phyloP scores from a whole-genome alignment of 2,329 filamentous ascomycete species.

The Hymenoscyphus albidus region DNA sequence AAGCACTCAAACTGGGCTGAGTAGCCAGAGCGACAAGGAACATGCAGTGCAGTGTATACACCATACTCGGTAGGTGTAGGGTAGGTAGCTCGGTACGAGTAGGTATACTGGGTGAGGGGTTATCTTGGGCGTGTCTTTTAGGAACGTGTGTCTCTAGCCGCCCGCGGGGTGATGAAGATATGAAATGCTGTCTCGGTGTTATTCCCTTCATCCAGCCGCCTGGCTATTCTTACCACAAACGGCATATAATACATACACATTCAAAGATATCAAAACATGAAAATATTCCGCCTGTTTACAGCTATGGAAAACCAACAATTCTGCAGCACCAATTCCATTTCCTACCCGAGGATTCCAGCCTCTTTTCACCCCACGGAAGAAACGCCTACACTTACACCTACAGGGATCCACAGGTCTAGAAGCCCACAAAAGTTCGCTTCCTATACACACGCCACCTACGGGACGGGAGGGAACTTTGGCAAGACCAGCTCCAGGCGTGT shows the following conservation, averaged over 20 bases:
- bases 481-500: neutral
- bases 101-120: neutral
- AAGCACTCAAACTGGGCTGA: neutral
- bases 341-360: too few species aligned
- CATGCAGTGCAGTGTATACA: too few species aligned
- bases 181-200: neutral
- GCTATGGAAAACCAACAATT: neutral
- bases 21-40: neutral
- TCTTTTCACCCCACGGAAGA: too few species aligned
- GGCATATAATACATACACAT: neutral
- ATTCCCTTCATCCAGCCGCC: neutral
- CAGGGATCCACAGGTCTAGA: neutral
- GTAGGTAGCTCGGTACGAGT: too few species aligned
- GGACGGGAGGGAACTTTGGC: neutral
- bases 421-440: neutral
- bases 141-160: neutral
- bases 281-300: too few species aligned
- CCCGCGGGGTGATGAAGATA: neutral
- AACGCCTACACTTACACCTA: neutral
- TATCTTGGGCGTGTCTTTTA: neutral
- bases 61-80: too few species aligned
- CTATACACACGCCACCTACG: neutral
- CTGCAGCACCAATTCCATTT: neutral
- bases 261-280: too few species aligned
- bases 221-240: neutral